Percentiles rank a stretch among this genome's conserved stretches.
These are phyloP conservation scores for Barnettozyma californica DNA, from an alignment of 805 yeast species.

Conservation along the genomic window DNA sequence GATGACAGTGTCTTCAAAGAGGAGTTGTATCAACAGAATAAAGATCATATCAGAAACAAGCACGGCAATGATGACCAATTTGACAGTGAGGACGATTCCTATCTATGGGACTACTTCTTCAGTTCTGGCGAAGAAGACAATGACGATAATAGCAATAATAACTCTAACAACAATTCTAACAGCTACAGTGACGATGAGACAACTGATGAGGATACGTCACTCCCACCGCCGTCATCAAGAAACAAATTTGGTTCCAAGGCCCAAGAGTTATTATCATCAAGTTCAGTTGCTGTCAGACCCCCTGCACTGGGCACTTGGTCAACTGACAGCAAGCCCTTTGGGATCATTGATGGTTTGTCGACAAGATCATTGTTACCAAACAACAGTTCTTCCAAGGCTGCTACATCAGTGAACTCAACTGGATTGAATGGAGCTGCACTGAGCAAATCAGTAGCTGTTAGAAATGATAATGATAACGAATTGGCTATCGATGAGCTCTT, in stretches of 20 bases:
- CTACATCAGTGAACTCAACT: not conserved
- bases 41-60: slow-evolving; percentile 9
- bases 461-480: slow-evolving; percentile 28
- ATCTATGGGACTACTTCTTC: slow-evolving; percentile 72
- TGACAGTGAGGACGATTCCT: slow-evolving; percentile 50
- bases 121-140: slow-evolving; percentile 33
- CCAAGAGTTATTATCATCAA: slow-evolving; percentile 89
- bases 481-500: slow-evolving; percentile 72
- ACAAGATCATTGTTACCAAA: slow-evolving; percentile 73
- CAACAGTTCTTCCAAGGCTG: not conserved
- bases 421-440: slow-evolving; percentile 4
- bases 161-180: not conserved
- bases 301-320: slow-evolving; percentile 93
- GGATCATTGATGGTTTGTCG: slow-evolving; percentile 90
- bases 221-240: slow-evolving; percentile 65
- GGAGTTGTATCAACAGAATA: slow-evolving; percentile 9
- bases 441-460: slow-evolving; percentile 8
- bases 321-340: slow-evolving; percentile 78
- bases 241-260: slow-evolving; percentile 67
- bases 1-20: slow-evolving; percentile 31
- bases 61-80: slow-evolving; percentile 14
- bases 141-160: slow-evolving; percentile 4
- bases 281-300: slow-evolving; percentile 80
- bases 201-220: slow-evolving; percentile 85
- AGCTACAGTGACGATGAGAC: slow-evolving; percentile 66